Evolutionary conservation across 768 basidiomycete genomes (phyloP).

Genomic region (Kwoniella heveanensis): DNA sequence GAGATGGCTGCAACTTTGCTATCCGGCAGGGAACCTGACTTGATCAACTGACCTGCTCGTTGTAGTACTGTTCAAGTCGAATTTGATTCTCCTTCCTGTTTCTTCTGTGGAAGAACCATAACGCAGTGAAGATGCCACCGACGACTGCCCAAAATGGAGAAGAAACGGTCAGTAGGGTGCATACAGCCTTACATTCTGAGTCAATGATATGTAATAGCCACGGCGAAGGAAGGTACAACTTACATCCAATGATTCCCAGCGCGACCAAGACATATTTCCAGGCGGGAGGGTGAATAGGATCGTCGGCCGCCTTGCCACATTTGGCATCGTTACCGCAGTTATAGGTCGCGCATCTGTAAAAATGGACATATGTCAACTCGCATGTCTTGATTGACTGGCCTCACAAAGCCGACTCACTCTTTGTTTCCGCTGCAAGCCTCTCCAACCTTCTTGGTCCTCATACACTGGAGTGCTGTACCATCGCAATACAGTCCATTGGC

Average conservation of each 20-base stretch:
- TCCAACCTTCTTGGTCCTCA: constrained; percentile 64
- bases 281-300: constrained; percentile 65
- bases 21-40: too few species aligned
- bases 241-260: constrained; percentile 72
- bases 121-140: constrained; percentile 67
- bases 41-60: constrained; percentile 77
- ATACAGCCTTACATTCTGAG: not conserved
- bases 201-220: not conserved
- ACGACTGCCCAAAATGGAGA: constrained; percentile 67
- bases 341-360: constrained; percentile 68
- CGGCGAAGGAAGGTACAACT: constrained; percentile 42
- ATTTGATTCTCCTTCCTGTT: constrained; percentile 75
- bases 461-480: constrained; percentile 63
- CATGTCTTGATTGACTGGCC: too few species aligned
- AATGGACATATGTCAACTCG: not conserved
- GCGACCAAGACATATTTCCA: constrained; percentile 76
- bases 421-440: constrained; percentile 65
- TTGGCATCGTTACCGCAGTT: constrained; percentile 66
- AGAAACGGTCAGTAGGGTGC: not conserved
- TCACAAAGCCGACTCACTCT: constrained; percentile 57
- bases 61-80: constrained; percentile 85
- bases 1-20: too few species aligned
- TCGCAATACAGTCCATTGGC: constrained; percentile 75
- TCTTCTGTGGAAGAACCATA: constrained; percentile 72
- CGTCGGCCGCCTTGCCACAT: constrained; percentile 67